phyloP scores from a whole-genome alignment of 371 early-diverging fungal genomes.

The Basidiobolus meristosporus region DNA sequence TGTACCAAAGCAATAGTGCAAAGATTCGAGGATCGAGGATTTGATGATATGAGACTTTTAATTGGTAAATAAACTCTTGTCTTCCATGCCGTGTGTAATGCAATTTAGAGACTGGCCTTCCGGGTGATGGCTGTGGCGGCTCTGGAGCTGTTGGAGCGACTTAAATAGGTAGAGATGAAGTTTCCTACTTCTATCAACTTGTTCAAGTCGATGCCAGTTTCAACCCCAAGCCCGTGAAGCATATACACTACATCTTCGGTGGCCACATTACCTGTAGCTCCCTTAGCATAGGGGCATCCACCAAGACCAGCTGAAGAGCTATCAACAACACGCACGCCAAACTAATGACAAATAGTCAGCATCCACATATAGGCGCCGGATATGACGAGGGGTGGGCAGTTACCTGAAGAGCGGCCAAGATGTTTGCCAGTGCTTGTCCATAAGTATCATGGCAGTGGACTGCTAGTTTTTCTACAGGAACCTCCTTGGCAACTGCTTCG shows the following conservation, averaged over 20 bases:
- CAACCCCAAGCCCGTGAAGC: slow-evolving; percentile 66
- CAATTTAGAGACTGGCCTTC: too few relatives aligned
- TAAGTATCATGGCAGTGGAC: slow-evolving; percentile 97
- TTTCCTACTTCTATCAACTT: slow-evolving; percentile 53
- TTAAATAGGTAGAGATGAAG: slow-evolving; percentile 66
- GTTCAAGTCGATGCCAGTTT: slow-evolving; percentile 60
- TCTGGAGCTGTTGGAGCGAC: slow-evolving; percentile 26
- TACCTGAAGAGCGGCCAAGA: slow-evolving; percentile 58
- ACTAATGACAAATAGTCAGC: slow-evolving; percentile 14
- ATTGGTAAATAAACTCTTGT: too few relatives aligned
- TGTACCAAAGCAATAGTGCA: too few relatives aligned
- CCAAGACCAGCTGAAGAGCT: slow-evolving; percentile 86
- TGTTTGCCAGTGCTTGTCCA: slow-evolving; percentile 92
- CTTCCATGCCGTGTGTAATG: too few relatives aligned
- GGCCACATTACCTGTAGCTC: slow-evolving; percentile 92
- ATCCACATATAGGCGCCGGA: neutral
- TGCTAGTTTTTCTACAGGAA: slow-evolving; percentile 63
- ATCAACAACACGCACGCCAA: slow-evolving; percentile 82
- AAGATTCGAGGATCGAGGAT: too few relatives aligned
- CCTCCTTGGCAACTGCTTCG: slow-evolving; percentile 40
- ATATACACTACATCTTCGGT: slow-evolving; percentile 94
- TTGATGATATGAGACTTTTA: too few relatives aligned
- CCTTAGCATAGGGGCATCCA: slow-evolving; percentile 93
- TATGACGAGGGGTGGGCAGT: neutral
- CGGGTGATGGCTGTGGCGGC: slow-evolving; percentile 12